Percentiles rank a stretch among this genome's conserved stretches.
These are phyloP conservation scores for Baorangia bicolor DNA, from an alignment of 768 basidiomycete species.

Conservation along the genomic window DNA sequence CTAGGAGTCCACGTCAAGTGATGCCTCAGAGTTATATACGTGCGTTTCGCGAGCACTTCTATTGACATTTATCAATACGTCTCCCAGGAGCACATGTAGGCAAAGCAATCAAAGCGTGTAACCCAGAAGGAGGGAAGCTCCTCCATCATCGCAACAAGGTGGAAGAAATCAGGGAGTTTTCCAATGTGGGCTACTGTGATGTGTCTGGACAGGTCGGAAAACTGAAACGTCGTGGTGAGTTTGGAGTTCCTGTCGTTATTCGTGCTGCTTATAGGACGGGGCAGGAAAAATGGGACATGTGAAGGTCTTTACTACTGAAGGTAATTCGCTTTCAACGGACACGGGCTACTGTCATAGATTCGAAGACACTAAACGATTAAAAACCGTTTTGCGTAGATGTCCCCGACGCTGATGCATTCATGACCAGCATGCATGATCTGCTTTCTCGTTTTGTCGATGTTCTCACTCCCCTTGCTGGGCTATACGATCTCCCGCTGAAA, in stretches of 20 bases:
- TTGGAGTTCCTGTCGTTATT: not conserved
- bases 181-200: not conserved
- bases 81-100: not conserved
- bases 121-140: not conserved
- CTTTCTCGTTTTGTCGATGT: conserved; percentile 70
- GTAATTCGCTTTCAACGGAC: not conserved
- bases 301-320: not conserved
- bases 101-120: not conserved
- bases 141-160: not conserved
- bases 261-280: not conserved
- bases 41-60: not conserved
- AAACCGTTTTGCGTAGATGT: not conserved
- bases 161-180: not conserved
- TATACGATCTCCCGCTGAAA: conserved; percentile 70
- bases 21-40: not conserved
- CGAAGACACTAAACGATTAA: not conserved
- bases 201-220: not conserved
- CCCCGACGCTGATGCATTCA: conserved; percentile 37
- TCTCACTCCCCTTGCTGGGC: conserved; percentile 56
- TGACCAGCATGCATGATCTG: conserved; percentile 46
- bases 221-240: not conserved
- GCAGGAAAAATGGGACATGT: not conserved
- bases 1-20: not conserved
- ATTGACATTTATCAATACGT: not conserved
- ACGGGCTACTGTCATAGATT: not conserved